A percentile compares a stretch with the other conserved stretches of the same genome.
phyloP scores from a whole-genome alignment of 805 yeast genomes.

The Starmerella vaccinii region DNA sequence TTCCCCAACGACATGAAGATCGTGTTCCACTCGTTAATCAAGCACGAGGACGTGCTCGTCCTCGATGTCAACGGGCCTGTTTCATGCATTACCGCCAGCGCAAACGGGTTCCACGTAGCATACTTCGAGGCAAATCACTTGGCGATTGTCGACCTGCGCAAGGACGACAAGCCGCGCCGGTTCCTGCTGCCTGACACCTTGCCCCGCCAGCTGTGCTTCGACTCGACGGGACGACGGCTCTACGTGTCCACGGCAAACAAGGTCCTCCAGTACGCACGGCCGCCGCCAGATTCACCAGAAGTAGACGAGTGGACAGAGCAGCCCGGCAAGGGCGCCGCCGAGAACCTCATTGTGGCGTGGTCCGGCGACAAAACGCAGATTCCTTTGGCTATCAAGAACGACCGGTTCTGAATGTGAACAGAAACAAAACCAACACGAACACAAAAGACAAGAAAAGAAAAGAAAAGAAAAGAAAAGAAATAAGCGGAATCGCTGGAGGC shows the following conservation, averaged over 20 bases:
- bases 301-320: neutral
- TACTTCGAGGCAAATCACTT: neutral
- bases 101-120: conserved; percentile 1
- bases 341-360: neutral
- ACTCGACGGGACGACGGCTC: conserved; percentile 1
- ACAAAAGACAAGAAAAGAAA: too few relatives aligned
- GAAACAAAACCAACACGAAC: neutral
- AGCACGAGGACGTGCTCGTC: neutral
- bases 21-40: neutral
- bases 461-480: too few relatives aligned
- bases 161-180: neutral
- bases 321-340: neutral
- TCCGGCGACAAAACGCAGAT: neutral
- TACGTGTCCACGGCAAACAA: neutral
- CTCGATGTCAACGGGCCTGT: neutral
- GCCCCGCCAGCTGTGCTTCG: neutral
- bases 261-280: neutral
- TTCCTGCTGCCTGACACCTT: neutral
- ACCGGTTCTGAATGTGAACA: too few relatives aligned
- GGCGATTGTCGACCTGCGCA: conserved; percentile 1
- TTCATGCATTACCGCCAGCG: neutral
- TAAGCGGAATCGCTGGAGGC: too few relatives aligned
- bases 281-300: too few relatives aligned
- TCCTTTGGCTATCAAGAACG: neutral
- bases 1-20: neutral